Base-by-base conservation (phyloP, 495 filamentous ascomycete species). In the Neurospora sp. region DNA sequence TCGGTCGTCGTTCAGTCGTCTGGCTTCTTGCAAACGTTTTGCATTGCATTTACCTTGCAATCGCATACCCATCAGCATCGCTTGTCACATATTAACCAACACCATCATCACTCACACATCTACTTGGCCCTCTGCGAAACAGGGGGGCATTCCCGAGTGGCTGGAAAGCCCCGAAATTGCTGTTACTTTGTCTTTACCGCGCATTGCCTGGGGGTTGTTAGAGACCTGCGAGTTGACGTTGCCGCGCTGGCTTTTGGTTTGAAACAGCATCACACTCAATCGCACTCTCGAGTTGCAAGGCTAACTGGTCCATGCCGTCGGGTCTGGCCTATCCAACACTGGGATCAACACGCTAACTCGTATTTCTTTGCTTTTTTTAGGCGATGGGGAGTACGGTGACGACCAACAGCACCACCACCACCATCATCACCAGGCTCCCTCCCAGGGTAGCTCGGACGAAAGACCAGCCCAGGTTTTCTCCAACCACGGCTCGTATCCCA, bases 381-480 rank as follows among this genome's bases (percentile, higher is more conserved):
- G 81, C 69, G 87, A 87, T 79, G 86, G 83, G 76, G 83, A 88
- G 77, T 89, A 91, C 79, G 80, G 82, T 74, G 86, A 88, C 77
- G 85, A 84, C 69, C 84, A 87, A 75, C 87, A 88, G 74, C 87
- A 89, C 72, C 90, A 92, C 76, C 90, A 91, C 75, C 91, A 91
- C 74, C 85, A 80, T 71, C 54, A 84, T 78, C 78, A 86, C 75
- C 78, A 83, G 73, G 71, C 84, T 77, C 78, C 86, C 74, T 70
- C 80, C 71, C 77, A 81, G 78, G 79, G 80, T 78, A 80, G 78
- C 75, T 85, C 85, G 60, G 91, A 95, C 73, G 85, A 93, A 44
- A 91, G 93, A 70, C 89, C 90, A 42, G 84, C 90, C 39, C 93
- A 97, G 72, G 89, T 93, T 74, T 97, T 97, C 83, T 87, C 90